phyloP scores from a whole-genome alignment of 169 alveolate species.

The Blepharisma undulans region DNA sequence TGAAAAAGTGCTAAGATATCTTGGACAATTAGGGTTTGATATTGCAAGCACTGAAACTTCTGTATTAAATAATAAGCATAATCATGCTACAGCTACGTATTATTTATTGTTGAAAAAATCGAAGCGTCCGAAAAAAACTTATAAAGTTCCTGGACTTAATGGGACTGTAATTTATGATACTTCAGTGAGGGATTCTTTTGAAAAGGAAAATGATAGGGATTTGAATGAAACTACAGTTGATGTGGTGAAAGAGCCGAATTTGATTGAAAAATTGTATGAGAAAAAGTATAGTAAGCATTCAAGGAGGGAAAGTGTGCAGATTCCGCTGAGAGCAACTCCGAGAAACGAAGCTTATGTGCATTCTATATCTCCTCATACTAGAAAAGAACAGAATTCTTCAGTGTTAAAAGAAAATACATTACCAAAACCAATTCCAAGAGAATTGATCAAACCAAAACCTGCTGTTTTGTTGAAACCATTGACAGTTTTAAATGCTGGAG shows the following conservation, averaged over 20 bases:
- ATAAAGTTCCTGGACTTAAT: not conserved
- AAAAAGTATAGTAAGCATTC: not conserved
- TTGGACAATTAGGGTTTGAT: conserved; percentile 57
- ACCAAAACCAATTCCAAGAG: not conserved
- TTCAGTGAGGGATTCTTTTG: not conserved
- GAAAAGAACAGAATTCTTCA: not conserved
- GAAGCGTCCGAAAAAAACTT: conserved; percentile 7
- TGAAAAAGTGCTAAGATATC: conserved; percentile 56
- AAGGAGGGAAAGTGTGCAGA: not conserved
- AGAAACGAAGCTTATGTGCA: not conserved
- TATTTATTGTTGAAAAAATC: conserved; percentile 51
- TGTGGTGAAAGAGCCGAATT: not conserved
- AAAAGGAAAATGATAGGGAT: not conserved
- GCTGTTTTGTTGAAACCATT: not conserved
- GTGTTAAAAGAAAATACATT: not conserved
- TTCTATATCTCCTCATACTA: not conserved
- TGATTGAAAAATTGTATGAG: not conserved
- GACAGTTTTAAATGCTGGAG: not conserved
- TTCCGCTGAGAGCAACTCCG: not conserved
- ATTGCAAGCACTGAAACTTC: conserved; percentile 66
- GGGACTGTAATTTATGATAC: not conserved
- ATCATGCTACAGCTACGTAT: conserved; percentile 84
- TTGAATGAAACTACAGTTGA: not conserved
- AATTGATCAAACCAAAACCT: not conserved
- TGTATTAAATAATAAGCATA: conserved; percentile 76